Percentiles rank a stretch among this genome's conserved stretches.
These are phyloP conservation scores for Lomentospora prolificans DNA, from an alignment of 2,329 filamentous ascomycete genomes.

Conservation along the genomic window DNA sequence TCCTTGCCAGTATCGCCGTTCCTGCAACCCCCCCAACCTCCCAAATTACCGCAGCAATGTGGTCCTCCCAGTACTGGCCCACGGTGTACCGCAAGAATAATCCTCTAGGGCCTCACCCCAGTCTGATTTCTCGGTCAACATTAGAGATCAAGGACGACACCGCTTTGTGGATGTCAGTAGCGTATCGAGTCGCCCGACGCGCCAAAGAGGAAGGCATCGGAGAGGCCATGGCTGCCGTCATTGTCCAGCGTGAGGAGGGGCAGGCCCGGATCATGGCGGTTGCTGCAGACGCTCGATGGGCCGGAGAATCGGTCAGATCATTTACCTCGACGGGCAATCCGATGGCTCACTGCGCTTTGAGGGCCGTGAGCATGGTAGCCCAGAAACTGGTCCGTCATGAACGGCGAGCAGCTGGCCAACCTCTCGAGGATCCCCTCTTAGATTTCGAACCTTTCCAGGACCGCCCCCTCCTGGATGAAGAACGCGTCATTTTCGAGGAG, in stretches of 20 bases:
- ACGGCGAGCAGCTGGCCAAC: conserved; percentile 27
- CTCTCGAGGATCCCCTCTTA: conserved; percentile 28
- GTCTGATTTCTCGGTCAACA: conserved; percentile 59
- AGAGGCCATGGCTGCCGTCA: conserved; percentile 62
- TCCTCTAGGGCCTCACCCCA: conserved; percentile 74
- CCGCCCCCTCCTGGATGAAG: conserved; percentile 56
- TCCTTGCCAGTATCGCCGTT: conserved; percentile 55
- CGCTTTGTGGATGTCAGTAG: conserved; percentile 57
- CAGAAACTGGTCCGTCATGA: conserved; percentile 52
- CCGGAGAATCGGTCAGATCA: conserved; percentile 36
- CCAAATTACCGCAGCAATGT: conserved; percentile 61
- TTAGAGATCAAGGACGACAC: conserved; percentile 57
- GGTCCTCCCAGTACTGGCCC: conserved; percentile 73
- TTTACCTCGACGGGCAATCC: conserved; percentile 52
- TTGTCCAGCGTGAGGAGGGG: conserved; percentile 53
- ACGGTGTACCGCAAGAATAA: conserved; percentile 81
- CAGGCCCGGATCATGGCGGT: conserved; percentile 55
- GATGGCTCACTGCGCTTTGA: conserved; percentile 67
- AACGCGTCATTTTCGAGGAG: conserved; percentile 50
- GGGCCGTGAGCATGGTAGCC: conserved; percentile 76
- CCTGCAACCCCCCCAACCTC: conserved; percentile 68
- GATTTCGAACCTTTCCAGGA: conserved; percentile 58
- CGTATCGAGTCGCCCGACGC: conserved; percentile 52
- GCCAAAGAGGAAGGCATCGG: conserved; percentile 50
- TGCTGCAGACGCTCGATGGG: conserved; percentile 67